Conservation (phyloP, 1,284 basidiomycete genomes). For the Mrakiaceae sp. region DNA sequence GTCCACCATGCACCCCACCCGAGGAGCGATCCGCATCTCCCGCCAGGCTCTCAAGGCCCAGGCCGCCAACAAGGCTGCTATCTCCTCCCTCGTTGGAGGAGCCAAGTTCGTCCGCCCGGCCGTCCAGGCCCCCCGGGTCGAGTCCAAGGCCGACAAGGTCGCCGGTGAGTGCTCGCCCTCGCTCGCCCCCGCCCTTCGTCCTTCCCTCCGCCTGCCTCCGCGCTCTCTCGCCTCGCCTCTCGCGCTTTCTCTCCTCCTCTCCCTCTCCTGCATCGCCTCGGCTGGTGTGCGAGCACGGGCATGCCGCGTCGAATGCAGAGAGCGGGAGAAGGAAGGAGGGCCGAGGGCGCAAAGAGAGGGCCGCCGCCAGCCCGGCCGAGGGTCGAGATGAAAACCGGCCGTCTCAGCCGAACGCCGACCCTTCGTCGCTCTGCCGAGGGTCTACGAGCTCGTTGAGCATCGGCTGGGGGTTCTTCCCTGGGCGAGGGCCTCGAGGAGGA, state of each 20-base stretch:
- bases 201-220: background rate
- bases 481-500: background rate
- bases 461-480: background rate
- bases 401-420: too few relatives aligned
- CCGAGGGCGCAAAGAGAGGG: background rate
- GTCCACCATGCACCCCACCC: constrained; percentile 8
- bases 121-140: constrained; percentile 4
- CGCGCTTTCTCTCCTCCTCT: background rate
- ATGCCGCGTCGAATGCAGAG: background rate
- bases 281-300: too few relatives aligned
- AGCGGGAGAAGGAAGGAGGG: background rate
- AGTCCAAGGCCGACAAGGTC: background rate
- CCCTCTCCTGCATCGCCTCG: too few relatives aligned
- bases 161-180: constrained; percentile 2
- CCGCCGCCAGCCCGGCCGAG: background rate
- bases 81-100: background rate
- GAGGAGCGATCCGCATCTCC: constrained; percentile 1
- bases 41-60: constrained; percentile 11
- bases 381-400: too few relatives aligned
- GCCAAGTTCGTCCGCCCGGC: constrained; percentile 1
- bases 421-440: too few relatives aligned
- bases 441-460: too few relatives aligned
- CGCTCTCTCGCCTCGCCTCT: background rate
- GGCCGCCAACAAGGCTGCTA: constrained; percentile 6
- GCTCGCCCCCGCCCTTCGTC: background rate